Percentiles rank a stretch among this genome's conserved stretches.
phyloP scores from a whole-genome alignment of 148 eudicot genomes.

The Fagopyrum esculentum region DNA sequence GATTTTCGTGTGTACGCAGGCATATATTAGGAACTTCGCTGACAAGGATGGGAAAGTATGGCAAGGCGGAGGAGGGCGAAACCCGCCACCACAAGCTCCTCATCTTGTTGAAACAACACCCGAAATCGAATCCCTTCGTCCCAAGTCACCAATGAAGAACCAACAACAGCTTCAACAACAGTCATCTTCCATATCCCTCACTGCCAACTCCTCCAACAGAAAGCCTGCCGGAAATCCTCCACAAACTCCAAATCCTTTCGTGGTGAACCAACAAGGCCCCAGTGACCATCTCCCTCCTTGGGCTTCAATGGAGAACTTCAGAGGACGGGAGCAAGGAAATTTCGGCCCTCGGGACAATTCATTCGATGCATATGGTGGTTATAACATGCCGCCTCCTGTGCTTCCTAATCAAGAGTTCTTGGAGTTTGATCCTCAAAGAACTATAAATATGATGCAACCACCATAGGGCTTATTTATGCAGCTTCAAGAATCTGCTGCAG shows the following conservation, averaged over 20 bases:
- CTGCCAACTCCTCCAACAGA: slow-evolving; percentile 46
- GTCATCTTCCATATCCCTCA: slow-evolving; percentile 56
- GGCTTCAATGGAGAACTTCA: slow-evolving; percentile 44
- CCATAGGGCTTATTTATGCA: neutral
- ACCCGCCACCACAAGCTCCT: slow-evolving; percentile 94
- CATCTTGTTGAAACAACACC: slow-evolving; percentile 90
- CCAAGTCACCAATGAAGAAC: slow-evolving; percentile 97
- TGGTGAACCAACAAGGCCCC: slow-evolving; percentile 51
- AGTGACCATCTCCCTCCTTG: slow-evolving; percentile 50
- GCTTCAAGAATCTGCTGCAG: neutral
- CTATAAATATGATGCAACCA: slow-evolving; percentile 47
- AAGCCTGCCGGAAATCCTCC: slow-evolving; percentile 53
- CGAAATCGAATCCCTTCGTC: slow-evolving; percentile 83
- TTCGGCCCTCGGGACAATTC: slow-evolving; percentile 33
- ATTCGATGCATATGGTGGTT: slow-evolving; percentile 71
- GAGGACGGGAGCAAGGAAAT: slow-evolving; percentile 31
- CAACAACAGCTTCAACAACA: slow-evolving; percentile 78
- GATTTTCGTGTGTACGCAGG: slow-evolving; percentile 30
- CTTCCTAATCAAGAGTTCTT: slow-evolving; percentile 37
- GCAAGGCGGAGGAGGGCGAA: slow-evolving; percentile 95
- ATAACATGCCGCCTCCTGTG: slow-evolving; percentile 31
- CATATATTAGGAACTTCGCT: slow-evolving; percentile 57
- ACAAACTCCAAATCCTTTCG: slow-evolving; percentile 29
- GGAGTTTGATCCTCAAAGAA: slow-evolving; percentile 48
- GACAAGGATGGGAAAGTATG: slow-evolving; percentile 95